Conservation (phyloP, 371 early-diverging fungal genomes). For the Mortierella sp. region DNA sequence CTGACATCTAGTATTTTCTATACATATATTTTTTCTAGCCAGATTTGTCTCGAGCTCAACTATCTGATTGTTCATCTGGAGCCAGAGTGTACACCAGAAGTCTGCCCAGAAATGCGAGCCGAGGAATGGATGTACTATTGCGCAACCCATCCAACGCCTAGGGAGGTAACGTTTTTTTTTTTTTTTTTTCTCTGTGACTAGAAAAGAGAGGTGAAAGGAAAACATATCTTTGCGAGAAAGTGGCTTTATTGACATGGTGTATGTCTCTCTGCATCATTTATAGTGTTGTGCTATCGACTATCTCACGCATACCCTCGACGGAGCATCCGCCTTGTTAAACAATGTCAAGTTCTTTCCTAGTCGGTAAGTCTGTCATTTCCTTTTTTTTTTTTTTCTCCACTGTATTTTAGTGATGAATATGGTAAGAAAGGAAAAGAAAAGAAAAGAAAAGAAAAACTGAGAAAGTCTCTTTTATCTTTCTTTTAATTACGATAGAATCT, state of each 20-base stretch:
- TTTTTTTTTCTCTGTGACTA: background rate
- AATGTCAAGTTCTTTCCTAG: constrained; percentile 82
- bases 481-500: constrained; percentile 58
- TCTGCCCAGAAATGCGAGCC: constrained; percentile 95
- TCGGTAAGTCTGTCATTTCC: constrained; percentile 54
- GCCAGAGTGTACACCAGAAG: constrained; percentile 79
- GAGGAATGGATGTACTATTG: constrained; percentile 93
- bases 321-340: constrained; percentile 84
- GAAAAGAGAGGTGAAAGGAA: no score
- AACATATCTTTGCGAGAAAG: no score
- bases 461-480: background rate
- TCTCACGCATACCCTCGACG: constrained; percentile 91
- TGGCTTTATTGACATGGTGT: background rate
- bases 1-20: no score
- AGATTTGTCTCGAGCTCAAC: constrained; percentile 84
- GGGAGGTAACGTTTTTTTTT: constrained; percentile 62
- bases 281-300: constrained; percentile 95
- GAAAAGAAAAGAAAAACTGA: background rate
- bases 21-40: constrained; percentile 60
- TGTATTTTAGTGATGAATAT: no score
- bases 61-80: constrained; percentile 78
- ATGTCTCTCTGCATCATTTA: background rate
- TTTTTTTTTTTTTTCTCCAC: no score
- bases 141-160: constrained; percentile 88
- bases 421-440: background rate